Evolutionary conservation across 2,329 filamentous ascomycete species (phyloP).

Genomic region (Sporothrix brunneoviolacea): DNA sequence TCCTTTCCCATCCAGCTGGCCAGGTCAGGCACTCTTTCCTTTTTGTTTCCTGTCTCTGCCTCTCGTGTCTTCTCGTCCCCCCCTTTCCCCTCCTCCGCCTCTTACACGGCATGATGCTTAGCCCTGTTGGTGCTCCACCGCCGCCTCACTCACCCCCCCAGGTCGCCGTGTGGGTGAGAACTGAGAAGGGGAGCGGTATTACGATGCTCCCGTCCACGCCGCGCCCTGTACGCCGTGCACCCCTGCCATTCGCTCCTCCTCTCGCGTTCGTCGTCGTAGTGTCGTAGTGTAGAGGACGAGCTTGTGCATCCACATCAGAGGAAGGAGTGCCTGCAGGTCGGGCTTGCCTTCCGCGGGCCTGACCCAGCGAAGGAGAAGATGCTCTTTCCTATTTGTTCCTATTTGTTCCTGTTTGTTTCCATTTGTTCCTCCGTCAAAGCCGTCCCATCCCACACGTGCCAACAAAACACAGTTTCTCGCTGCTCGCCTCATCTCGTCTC

Average conservation of each 20-base stretch:
- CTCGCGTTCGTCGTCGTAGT: not conserved
- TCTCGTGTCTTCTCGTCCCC: not conserved
- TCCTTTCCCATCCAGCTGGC: not conserved
- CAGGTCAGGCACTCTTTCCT: not conserved
- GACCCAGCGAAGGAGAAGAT: not conserved
- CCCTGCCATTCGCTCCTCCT: not conserved
- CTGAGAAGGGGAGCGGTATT: too few relatives aligned
- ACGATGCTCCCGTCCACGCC: too few relatives aligned
- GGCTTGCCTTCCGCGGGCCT: not conserved
- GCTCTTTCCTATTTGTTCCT: conserved; percentile 1
- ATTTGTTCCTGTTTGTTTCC: not conserved
- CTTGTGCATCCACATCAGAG: conserved; percentile 5
- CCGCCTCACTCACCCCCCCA: too few relatives aligned
- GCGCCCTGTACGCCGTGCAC: too few relatives aligned
- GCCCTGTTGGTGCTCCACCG: too few relatives aligned
- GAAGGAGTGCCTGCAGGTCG: not conserved
- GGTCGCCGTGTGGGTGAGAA: too few relatives aligned
- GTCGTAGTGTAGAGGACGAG: too few relatives aligned
- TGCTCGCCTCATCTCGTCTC: not conserved
- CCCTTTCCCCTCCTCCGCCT: not conserved
- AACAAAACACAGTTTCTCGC: not conserved
- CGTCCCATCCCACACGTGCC: not conserved
- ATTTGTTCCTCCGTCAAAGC: not conserved
- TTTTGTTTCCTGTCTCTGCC: not conserved
- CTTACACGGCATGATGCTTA: too few relatives aligned